A percentile compares a stretch with the other conserved stretches of the same genome.
These are phyloP conservation scores for Laburnicola sp. DNA, from an alignment of 2,329 filamentous ascomycete genomes.

Conservation along the genomic window DNA sequence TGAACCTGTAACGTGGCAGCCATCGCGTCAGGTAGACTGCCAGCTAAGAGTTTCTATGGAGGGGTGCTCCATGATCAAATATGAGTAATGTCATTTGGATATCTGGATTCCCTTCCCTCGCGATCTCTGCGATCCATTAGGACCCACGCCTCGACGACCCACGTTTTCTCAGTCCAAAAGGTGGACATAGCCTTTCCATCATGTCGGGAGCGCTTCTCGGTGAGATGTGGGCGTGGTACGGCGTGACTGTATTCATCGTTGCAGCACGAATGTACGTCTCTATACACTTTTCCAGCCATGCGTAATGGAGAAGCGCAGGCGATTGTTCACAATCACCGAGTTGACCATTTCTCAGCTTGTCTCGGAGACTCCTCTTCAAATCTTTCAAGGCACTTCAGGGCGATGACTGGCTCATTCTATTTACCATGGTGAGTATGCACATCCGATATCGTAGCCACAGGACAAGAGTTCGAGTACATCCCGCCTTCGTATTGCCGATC, in stretches of 20 bases:
- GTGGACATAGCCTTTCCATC: background rate
- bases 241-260: constrained; percentile 40
- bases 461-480: background rate
- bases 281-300: background rate
- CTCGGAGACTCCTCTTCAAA: constrained; percentile 47
- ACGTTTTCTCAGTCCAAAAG: background rate
- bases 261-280: constrained; percentile 42
- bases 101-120: too few relatives aligned
- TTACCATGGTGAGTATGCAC: constrained; percentile 45
- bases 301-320: background rate
- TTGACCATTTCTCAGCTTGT: constrained; percentile 31
- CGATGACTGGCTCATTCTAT: constrained; percentile 59
- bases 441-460: background rate
- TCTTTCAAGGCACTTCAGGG: constrained; percentile 50
- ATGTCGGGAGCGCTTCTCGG: constrained; percentile 26
- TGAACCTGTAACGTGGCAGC: too few relatives aligned
- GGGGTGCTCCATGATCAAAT: too few relatives aligned
- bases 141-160: too few relatives aligned
- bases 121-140: too few relatives aligned
- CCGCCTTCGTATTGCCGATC: too few relatives aligned
- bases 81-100: too few relatives aligned
- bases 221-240: constrained; percentile 48
- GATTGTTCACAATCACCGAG: background rate
- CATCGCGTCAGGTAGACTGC: too few relatives aligned
- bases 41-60: too few relatives aligned